Base-by-base conservation (phyloP, 306 rosid genomes). In the Hippophae rhamnoides region DNA sequence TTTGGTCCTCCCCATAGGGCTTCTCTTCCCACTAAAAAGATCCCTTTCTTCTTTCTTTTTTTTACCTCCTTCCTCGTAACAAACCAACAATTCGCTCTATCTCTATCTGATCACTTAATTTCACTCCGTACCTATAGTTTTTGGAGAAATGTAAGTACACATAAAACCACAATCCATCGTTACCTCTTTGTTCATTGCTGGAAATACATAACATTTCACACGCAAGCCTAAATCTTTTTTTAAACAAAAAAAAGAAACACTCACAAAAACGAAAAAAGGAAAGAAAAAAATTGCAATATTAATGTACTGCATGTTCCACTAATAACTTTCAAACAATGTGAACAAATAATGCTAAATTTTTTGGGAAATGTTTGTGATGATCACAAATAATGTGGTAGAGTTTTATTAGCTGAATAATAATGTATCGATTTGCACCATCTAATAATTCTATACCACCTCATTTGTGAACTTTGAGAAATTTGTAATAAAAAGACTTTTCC, bases 1-100 rank as follows among this genome's bases (percentile, higher is more conserved):
- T 82, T 79, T 50, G 81, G 78, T 42, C 69, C 70, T 62, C 31
- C 67, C 31, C 67, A 66, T 72, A 56, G 79, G 77, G 89, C 80
- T 81, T 71, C 80, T 47, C 76, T 41, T 51, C 69, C 54, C 76
- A 76, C 72, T 74, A 72, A 68, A 76, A 72, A 72, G 74, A 76
- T 76, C 64, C 66, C 54, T 54, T 65, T 48, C 83, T 56, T 52
- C 58, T 63, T 76, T 59, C 65, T 74, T 64, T 26, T 58, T 46
- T 60, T 61, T 26, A 2, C 1, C 7, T 13, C 58, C 50, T 47
- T 61, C 31, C 5, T 11, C 52, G 7, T 9, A 51, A 47, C 44
- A 64, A 70, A 68, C 76, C 45, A 80, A 71, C 77, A 49, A 11
- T 11, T 57, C 38, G 25, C 65, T 23, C 51, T 41, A 44, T n/a